phyloP scores from a whole-genome alignment of 441 rosid genomes.

The Pelargonium myrrhifolium region DNA sequence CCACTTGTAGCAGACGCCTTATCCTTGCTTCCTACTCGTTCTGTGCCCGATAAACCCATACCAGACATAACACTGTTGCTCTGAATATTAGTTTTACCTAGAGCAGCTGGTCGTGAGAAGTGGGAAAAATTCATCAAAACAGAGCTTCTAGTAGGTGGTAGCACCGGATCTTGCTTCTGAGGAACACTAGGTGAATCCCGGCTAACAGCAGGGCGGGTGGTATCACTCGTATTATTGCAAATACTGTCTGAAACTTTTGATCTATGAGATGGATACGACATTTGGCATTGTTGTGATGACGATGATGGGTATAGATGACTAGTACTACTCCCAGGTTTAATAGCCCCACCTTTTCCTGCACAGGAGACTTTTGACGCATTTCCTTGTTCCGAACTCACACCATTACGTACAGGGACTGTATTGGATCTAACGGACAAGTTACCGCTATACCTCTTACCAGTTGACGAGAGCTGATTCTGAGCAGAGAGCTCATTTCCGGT shows the following conservation, averaged over 20 bases:
- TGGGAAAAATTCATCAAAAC: constrained; percentile 59
- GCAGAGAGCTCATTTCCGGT: constrained; percentile 38
- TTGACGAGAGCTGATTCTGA: constrained; percentile 35
- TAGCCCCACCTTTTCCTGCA: not conserved
- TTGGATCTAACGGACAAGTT: constrained; percentile 22
- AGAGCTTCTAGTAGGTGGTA: constrained; percentile 27
- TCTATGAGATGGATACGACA: constrained; percentile 36
- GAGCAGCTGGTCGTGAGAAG: constrained; percentile 56
- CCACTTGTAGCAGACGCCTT: constrained; percentile 21
- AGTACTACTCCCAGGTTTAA: not conserved
- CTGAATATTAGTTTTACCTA: constrained; percentile 38
- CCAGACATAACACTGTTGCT: constrained; percentile 27
- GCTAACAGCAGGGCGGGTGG: not conserved
- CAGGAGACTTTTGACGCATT: not conserved
- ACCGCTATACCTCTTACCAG: constrained; percentile 28
- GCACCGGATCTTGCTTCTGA: constrained; percentile 33
- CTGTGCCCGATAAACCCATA: constrained; percentile 15
- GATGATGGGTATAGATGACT: not conserved
- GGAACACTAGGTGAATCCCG: constrained; percentile 23
- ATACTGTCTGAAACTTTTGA: constrained; percentile 20
- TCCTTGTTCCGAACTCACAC: not conserved
- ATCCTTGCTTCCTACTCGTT: not conserved
- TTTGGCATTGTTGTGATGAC: constrained; percentile 23
- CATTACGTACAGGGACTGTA: constrained; percentile 24
- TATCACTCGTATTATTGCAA: not conserved